These are phyloP conservation scores for Mortierella alpina DNA, from an alignment of 192 early-diverging fungal species.

Conservation along the genomic window DNA sequence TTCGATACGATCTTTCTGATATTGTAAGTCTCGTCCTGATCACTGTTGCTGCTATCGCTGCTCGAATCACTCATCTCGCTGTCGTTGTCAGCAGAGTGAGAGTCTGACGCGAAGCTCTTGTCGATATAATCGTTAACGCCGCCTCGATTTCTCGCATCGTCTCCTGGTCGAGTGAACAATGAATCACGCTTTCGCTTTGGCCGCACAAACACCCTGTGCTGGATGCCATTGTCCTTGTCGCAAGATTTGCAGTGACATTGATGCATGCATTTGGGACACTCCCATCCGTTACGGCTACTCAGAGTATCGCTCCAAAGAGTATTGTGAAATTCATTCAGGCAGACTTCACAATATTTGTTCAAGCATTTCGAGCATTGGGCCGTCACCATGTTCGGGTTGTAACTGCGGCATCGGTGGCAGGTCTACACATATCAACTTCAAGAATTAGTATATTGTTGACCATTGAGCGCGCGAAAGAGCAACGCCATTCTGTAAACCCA, in stretches of 20 bases:
- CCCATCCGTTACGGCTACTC: background rate
- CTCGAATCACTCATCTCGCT: too few relatives aligned
- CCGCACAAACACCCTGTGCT: background rate
- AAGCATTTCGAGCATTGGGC: conserved; percentile 8
- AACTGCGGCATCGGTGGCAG: conserved; percentile 23
- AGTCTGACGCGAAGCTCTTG: too few relatives aligned
- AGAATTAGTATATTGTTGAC: background rate
- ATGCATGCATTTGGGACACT: conserved; percentile 14
- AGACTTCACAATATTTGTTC: conserved; percentile 11
- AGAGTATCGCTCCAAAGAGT: conserved; percentile 16
- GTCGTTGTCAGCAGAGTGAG: too few relatives aligned
- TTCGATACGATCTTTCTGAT: too few relatives aligned
- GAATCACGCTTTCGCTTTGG: background rate
- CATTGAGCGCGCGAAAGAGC: background rate
- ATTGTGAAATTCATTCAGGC: conserved; percentile 17
- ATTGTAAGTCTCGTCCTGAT: too few relatives aligned
- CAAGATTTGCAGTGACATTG: conserved; percentile 8
- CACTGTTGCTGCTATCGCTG: too few relatives aligned
- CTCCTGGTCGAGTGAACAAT: conserved; percentile 26
- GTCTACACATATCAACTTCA: background rate
- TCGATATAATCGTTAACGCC: conserved; percentile 11
- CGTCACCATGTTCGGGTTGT: background rate
- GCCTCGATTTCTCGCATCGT: conserved; percentile 27
- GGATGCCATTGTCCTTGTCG: background rate
- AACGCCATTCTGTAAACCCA: background rate